Evolutionary conservation across 495 filamentous ascomycete genomes (phyloP).

Genomic region (Penicillium cinerascens): DNA sequence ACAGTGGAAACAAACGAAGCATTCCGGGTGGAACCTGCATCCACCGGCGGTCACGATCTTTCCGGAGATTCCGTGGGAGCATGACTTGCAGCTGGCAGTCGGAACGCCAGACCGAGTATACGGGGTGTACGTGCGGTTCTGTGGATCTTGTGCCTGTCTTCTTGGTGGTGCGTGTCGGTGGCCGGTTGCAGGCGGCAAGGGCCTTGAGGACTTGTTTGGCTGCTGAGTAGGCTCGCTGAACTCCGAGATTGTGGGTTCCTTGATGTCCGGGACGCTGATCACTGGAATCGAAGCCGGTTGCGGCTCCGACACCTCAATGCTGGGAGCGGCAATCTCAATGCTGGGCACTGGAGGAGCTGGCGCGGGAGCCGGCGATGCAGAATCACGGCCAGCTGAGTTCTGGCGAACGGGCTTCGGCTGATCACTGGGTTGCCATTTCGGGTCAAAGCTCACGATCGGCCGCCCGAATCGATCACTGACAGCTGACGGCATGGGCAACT

Average conservation of each 20-base stretch:
- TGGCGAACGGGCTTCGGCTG: conserved; percentile 22
- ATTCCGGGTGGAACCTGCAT: conserved; percentile 87
- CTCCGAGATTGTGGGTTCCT: conserved; percentile 41
- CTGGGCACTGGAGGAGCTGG: conserved; percentile 43
- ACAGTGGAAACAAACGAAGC: conserved; percentile 88
- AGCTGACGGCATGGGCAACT: conserved; percentile 77
- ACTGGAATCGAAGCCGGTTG: conserved; percentile 50
- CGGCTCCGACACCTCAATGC: conserved; percentile 47
- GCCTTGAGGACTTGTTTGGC: conserved; percentile 15
- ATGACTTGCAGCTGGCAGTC: conserved; percentile 79
- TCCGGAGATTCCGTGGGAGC: conserved; percentile 77
- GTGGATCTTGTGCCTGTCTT: conserved; percentile 24
- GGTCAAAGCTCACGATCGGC: conserved; percentile 91
- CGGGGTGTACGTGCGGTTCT: conserved; percentile 36
- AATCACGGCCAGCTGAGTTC: conserved; percentile 3
- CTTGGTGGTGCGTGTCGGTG: conserved; percentile 17
- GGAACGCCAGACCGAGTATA: conserved; percentile 56
- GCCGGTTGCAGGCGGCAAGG: conserved; percentile 18
- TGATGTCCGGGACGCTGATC: conserved; percentile 58
- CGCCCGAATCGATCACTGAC: conserved; percentile 81
- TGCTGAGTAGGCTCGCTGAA: conserved; percentile 15
- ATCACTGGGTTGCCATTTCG: conserved; percentile 67
- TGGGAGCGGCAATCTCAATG: conserved; percentile 30
- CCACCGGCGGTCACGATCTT: conserved; percentile 81
- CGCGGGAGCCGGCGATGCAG: conserved; percentile 27